Evolutionary conservation across 129 eudicot genomes (phyloP).

Genomic region (Pulicaria dysenterica): DNA sequence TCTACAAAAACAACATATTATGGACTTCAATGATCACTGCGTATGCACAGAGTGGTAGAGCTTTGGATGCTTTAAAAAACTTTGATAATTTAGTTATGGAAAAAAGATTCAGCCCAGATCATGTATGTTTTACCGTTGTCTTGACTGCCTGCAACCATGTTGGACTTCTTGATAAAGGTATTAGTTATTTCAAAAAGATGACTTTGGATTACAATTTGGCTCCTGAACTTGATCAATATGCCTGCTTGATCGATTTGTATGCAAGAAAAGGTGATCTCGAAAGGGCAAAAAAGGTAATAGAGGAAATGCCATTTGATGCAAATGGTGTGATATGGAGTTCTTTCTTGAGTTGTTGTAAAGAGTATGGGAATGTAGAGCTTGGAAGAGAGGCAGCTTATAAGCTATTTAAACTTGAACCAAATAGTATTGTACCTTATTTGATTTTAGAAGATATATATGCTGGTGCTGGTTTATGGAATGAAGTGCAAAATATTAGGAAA

Average conservation of each 20-base stretch:
- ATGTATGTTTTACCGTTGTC: conserved; percentile 50
- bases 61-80: conserved; percentile 39
- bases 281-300: conserved; percentile 43
- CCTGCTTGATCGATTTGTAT: conserved; percentile 53
- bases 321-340: conserved; percentile 55
- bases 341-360: conserved; percentile 51
- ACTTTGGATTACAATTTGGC: conserved; percentile 36
- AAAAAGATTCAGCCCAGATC: conserved; percentile 40
- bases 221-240: conserved; percentile 49
- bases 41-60: conserved; percentile 50
- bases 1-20: conserved; percentile 37
- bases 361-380: conserved; percentile 47
- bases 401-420: conserved; percentile 41
- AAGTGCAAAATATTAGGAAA: conserved; percentile 36
- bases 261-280: conserved; percentile 48
- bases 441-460: conserved; percentile 40
- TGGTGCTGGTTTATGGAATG: conserved; percentile 51
- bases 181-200: conserved; percentile 44
- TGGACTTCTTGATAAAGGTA: conserved; percentile 45
- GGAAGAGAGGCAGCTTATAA: conserved; percentile 47
- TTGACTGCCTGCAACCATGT: conserved; percentile 52
- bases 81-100: conserved; percentile 37
- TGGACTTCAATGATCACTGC: conserved; percentile 53
- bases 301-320: conserved; percentile 46
- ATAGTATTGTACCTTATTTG: conserved; percentile 46